Base-by-base conservation (phyloP, 2,329 filamentous ascomycete species). In the Aspergillus arachidicola region DNA sequence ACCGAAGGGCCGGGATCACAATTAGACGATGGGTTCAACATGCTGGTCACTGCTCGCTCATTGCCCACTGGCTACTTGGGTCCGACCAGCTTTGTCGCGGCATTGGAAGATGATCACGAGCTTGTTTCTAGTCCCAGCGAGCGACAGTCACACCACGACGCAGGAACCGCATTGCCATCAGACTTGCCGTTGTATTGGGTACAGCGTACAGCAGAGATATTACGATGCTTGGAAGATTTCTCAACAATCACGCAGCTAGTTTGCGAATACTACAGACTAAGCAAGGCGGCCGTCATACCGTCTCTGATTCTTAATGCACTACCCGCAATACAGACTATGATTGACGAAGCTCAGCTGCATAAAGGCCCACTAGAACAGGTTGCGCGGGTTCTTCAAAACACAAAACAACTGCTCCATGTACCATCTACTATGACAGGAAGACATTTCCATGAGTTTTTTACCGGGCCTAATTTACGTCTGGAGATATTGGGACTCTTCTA, bases 401-500 rank as follows among this genome's bases (percentile, higher is more conserved):
- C 74, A 0, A 60, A 67, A 2, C 64, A 69, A 19, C 54, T 46
- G 19, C 67, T 76, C 7, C 57, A 67, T 3, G 57, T 75, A 19
- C 64, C 73, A 1, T 21, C 66, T 3, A 66, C 62, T 1, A 66
- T 71, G 1, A 69, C 73, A 41, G 75, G 76, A 1, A 62, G 67
- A 16, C 72, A 77, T 11, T 81, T 82, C 51, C 73, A 79, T 61
- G 70, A 69, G 19, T 62, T 79, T 1, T 80, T 75, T 59, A 80
- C 78, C 0, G 79, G 78, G 0, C 66, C 72, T 16, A 72, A 75
- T 21, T 64, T 80, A 41, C 76, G 79, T 1, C 66, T 81, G 6
- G 79, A 81, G 41, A 75, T 75, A 5, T 71, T 81, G 12, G 79
- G 76, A 0, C 70, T 76, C 12, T 62, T 81, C 6, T 73, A 78